Percentiles rank a stretch among this genome's conserved stretches.
Conservation (phyloP, 352 stramenopile species). For the Globisporangium emineosum region DNA sequence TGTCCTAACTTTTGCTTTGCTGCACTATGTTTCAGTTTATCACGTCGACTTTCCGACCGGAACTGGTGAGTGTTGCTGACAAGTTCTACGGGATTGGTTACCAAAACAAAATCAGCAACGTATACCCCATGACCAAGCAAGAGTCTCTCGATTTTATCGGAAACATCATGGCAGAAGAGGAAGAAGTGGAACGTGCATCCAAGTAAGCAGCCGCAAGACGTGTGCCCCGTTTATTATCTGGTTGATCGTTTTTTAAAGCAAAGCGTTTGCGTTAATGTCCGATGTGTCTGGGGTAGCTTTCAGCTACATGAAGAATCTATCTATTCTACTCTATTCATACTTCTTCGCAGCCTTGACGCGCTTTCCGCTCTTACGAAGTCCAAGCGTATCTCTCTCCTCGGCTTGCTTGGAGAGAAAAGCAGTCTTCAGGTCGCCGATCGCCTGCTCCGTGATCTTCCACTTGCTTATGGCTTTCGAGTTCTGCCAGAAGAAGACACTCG, state of each 20-base stretch:
- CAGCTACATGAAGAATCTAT: conserved; percentile 3
- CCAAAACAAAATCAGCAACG: conserved; percentile 98
- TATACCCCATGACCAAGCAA: conserved; percentile 93
- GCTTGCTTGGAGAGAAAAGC: conserved; percentile 83
- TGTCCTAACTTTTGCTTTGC: conserved; percentile 15
- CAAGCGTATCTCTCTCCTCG: conserved; percentile 60
- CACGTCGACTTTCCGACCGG: conserved; percentile 98
- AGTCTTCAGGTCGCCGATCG: conserved; percentile 43
- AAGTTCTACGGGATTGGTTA: conserved; percentile 98
- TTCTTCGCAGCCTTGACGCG: conserved; percentile 42
- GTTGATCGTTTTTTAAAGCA: neutral
- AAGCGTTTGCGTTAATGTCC: neutral
- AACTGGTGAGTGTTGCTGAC: conserved; percentile 97
- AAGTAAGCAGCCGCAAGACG: conserved; percentile 21
- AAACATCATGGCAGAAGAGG: conserved; percentile 88
- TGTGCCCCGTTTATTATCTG: neutral
- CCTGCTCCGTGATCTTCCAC: conserved; percentile 65
- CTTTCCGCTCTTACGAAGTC: conserved; percentile 70
- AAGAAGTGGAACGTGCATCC: conserved; percentile 47
- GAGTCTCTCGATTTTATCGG: conserved; percentile 97
- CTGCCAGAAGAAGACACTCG: conserved; percentile 95
- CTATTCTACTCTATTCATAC: conserved; percentile 14
- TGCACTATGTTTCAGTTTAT: conserved; percentile 82
- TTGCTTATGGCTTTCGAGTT: conserved; percentile 76
- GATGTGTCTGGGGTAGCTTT: neutral